Percentiles rank a stretch among this genome's conserved stretches.
Conservation (phyloP, 108 stramenopile genomes). For the Licmophora abbreviata region DNA sequence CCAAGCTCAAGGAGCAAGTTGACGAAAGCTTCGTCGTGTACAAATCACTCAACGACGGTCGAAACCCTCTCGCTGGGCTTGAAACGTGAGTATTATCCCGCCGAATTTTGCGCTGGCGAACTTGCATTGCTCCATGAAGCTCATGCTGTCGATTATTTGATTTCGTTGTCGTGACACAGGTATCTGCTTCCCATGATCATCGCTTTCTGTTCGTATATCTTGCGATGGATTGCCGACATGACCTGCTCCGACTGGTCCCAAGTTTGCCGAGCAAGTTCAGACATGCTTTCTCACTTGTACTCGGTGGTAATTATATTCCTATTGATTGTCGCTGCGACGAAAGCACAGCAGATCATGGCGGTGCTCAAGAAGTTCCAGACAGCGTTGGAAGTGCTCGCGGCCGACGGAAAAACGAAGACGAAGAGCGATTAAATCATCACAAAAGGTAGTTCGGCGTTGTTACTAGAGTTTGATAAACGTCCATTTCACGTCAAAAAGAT, state of each 20-base stretch:
- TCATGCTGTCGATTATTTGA: neutral
- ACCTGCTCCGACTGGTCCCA: slow-evolving; percentile 73
- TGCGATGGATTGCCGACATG: slow-evolving; percentile 69
- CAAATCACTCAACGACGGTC: slow-evolving; percentile 66
- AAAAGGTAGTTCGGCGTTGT: neutral
- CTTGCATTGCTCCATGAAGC: neutral
- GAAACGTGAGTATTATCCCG: slow-evolving; percentile 77
- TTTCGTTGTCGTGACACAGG: slow-evolving; percentile 15
- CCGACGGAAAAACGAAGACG: slow-evolving; percentile 21
- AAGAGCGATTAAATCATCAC: slow-evolving; percentile 22
- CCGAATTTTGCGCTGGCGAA: neutral
- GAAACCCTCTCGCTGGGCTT: slow-evolving; percentile 85
- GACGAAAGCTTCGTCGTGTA: slow-evolving; percentile 63
- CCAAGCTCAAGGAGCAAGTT: slow-evolving; percentile 53
- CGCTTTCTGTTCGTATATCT: slow-evolving; percentile 63
- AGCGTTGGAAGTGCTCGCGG: slow-evolving; percentile 32
- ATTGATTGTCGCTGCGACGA: slow-evolving; percentile 73
- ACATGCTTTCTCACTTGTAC: slow-evolving; percentile 72
- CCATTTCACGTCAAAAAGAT: neutral
- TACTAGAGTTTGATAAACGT: too few species aligned
- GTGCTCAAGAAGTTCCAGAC: slow-evolving; percentile 32
- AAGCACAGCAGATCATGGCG: slow-evolving; percentile 63
- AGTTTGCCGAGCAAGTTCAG: slow-evolving; percentile 64
- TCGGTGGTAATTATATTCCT: slow-evolving; percentile 75
- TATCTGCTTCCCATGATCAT: slow-evolving; percentile 79